phyloP scores from a whole-genome alignment of 2,329 filamentous ascomycete species.

The Penicillium palitans region DNA sequence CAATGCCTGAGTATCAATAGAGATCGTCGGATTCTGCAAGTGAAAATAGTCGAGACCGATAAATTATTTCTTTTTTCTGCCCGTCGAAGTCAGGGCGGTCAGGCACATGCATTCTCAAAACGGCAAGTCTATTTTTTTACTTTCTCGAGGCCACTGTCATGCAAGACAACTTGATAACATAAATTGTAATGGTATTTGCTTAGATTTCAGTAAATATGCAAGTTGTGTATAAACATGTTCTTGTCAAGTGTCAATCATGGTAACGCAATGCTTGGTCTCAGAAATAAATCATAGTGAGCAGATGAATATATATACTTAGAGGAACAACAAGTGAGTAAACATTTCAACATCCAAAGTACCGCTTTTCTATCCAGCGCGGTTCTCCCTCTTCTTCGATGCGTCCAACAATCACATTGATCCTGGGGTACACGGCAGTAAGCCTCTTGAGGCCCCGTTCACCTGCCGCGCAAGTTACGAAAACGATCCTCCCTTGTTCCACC shows the following conservation, averaged over 20 bases:
- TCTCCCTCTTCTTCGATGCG: slow-evolving; percentile 79
- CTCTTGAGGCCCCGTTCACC: slow-evolving; percentile 81
- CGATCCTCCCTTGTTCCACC: slow-evolving; percentile 77
- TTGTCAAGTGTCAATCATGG: background rate
- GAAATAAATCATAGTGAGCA: background rate
- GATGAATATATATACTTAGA: slow-evolving; percentile 8
- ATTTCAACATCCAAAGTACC: slow-evolving; percentile 79
- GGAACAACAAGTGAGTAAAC: background rate
- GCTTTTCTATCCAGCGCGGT: slow-evolving; percentile 83
- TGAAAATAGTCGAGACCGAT: slow-evolving; percentile 8
- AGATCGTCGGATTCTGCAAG: slow-evolving; percentile 3
- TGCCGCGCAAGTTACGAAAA: slow-evolving; percentile 90
- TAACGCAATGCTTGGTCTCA: background rate
- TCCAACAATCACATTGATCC: slow-evolving; percentile 81
- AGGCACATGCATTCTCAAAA: background rate
- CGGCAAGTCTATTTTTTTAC: background rate
- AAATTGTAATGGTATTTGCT: background rate
- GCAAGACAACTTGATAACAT: background rate
- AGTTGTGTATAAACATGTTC: background rate
- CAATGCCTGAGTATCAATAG: slow-evolving; percentile 18
- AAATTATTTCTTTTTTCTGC: slow-evolving; percentile 18
- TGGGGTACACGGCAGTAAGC: slow-evolving; percentile 83
- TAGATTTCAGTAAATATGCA: background rate
- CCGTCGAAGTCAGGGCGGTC: slow-evolving; percentile 5
- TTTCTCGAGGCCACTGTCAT: background rate